Percentiles rank a stretch among this genome's conserved stretches.
These are phyloP conservation scores for Phytophthora sp. DNA, from an alignment of 352 stramenopile genomes.

Conservation along the genomic window DNA sequence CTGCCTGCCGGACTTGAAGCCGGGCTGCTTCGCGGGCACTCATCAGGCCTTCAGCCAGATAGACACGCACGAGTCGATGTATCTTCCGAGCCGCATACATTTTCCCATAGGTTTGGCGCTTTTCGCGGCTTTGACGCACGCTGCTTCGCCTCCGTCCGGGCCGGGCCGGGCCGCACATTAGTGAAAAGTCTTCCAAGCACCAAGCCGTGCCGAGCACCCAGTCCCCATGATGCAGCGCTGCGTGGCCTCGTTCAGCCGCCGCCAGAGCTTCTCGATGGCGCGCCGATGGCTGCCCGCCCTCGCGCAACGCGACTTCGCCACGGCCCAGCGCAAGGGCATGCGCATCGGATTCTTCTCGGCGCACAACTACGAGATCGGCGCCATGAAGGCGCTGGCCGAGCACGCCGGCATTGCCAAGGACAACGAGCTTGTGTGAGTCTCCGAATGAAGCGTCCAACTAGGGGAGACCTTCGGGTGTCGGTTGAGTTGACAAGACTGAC, in stretches of 20 bases:
- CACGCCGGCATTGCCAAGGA: conserved; percentile 41
- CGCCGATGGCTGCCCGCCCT: conserved; percentile 16
- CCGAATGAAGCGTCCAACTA: neutral
- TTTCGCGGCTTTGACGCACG: neutral
- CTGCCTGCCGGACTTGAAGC: no score
- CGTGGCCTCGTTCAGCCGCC: conserved; percentile 10
- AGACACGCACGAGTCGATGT: conserved; percentile 14
- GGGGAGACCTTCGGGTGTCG: neutral
- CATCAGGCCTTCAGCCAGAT: conserved; percentile 1
- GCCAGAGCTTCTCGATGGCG: conserved; percentile 3
- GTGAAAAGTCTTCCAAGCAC: conserved; percentile 11
- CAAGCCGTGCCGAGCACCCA: neutral
- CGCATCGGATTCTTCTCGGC: conserved; percentile 79
- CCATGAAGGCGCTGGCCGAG: conserved; percentile 46
- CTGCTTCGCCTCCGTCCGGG: no score
- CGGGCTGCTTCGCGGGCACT: neutral
- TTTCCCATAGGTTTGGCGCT: neutral
- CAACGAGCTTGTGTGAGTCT: conserved; percentile 54
- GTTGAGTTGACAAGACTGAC: neutral
- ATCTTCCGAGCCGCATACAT: neutral
- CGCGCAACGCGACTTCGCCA: conserved; percentile 14
- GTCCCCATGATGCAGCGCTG: conserved; percentile 18
- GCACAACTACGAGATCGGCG: conserved; percentile 67
- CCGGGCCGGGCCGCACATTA: conserved; percentile 5
- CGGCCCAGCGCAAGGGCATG: conserved; percentile 37